Conservation (phyloP, 768 basidiomycete genomes). For the Leccinum sublutescens region DNA sequence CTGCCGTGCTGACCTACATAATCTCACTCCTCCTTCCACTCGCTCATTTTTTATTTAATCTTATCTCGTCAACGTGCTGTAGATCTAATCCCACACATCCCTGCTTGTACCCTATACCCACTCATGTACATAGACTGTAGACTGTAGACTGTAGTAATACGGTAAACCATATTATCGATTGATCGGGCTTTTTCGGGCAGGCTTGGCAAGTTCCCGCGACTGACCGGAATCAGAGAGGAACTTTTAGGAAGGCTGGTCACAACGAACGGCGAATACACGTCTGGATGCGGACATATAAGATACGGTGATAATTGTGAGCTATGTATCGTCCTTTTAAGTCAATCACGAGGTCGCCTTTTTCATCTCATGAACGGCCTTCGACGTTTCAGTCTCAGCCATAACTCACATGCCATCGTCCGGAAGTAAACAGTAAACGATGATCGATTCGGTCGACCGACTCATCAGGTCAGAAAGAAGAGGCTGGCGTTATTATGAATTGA, state of each 20-base stretch:
- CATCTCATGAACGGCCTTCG: background rate
- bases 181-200: background rate
- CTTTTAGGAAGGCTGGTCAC: background rate
- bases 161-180: background rate
- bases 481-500: background rate
- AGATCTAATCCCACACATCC: conserved; percentile 14
- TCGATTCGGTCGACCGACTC: background rate
- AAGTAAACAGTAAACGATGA: background rate
- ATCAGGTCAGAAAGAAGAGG: background rate
- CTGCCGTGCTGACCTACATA: background rate
- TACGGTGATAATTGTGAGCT: background rate
- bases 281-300: background rate
- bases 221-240: background rate
- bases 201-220: background rate
- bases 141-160: conserved; percentile 7
- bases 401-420: background rate
- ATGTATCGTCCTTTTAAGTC: background rate
- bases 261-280: background rate
- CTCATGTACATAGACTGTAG: conserved; percentile 15
- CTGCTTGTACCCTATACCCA: conserved; percentile 11
- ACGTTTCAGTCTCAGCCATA: background rate
- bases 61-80: conserved; percentile 20
- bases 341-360: background rate
- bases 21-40: conserved; percentile 1
- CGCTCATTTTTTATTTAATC: conserved; percentile 12